phyloP scores from a whole-genome alignment of 352 stramenopile species.

The Chrysophaeum taylorii region DNA sequence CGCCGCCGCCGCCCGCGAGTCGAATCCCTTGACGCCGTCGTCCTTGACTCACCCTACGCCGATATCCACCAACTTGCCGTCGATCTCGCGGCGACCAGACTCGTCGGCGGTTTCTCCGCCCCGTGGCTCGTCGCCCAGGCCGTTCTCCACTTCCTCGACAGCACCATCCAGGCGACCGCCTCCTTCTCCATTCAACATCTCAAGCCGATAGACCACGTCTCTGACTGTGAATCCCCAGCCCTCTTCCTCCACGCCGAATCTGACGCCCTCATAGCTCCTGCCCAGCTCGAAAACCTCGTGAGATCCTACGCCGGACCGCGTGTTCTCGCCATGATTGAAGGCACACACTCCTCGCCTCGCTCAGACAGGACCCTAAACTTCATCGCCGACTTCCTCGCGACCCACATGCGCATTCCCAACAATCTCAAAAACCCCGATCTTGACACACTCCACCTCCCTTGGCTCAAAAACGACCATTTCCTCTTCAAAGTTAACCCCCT shows the following conservation, averaged over 20 bases:
- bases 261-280: constrained; percentile 53
- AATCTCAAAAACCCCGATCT: too few species aligned
- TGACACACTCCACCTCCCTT: too few species aligned
- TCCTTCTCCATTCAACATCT: constrained; percentile 57
- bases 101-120: constrained; percentile 45
- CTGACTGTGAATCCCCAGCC: constrained; percentile 52
- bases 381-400: neutral
- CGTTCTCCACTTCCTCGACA: constrained; percentile 50
- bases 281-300: constrained; percentile 55
- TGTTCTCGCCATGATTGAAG: constrained; percentile 46
- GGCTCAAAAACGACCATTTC: too few species aligned
- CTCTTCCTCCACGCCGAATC: constrained; percentile 54
- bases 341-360: constrained; percentile 53
- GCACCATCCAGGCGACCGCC: constrained; percentile 59
- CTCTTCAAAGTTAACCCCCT: too few species aligned
- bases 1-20: neutral
- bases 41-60: constrained; percentile 38
- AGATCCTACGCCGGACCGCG: constrained; percentile 49
- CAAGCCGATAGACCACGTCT: constrained; percentile 54
- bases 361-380: neutral
- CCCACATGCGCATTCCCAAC: constrained; percentile 6
- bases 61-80: constrained; percentile 56
- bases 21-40: neutral
- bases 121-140: constrained; percentile 58
- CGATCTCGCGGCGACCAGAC: constrained; percentile 48